These are phyloP conservation scores for Solanum hybrid DNA, from an alignment of 305 asterid genomes.

Conservation along the genomic window DNA sequence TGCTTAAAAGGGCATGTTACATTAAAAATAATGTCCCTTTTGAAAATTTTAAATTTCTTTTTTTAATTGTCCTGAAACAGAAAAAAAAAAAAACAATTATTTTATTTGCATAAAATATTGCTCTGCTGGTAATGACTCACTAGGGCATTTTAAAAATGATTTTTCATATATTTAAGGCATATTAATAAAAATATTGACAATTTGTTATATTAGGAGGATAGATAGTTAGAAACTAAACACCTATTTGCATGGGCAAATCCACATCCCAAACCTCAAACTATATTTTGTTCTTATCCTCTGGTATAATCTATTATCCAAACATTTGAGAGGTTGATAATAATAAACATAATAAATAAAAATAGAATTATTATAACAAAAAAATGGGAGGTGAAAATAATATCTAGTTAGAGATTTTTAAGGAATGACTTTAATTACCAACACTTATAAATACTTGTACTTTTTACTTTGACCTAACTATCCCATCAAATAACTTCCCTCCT, in stretches of 20 bases:
- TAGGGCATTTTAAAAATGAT: neutral
- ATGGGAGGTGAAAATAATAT: neutral
- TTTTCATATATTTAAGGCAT: neutral
- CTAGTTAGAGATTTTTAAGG: conserved; percentile 26
- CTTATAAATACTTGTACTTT: conserved; percentile 44
- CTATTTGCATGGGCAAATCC: neutral
- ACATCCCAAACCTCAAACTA: neutral
- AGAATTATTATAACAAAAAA: neutral
- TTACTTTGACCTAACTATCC: neutral
- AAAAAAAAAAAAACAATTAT: neutral
- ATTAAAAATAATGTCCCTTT: neutral
- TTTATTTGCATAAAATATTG: neutral
- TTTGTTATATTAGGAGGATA: neutral
- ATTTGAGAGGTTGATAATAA: neutral
- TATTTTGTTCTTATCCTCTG: neutral
- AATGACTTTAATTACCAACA: conserved; percentile 68
- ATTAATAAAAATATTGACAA: neutral
- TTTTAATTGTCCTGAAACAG: neutral
- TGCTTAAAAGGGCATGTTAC: neutral
- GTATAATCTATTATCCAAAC: neutral
- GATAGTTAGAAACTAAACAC: neutral
- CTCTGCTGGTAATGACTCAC: neutral
- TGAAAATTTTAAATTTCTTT: neutral
- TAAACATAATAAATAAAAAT: neutral
- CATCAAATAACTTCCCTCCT: neutral